Conservation (phyloP, 305 asterid species). For the Fraxinus xanthoxyloides region DNA sequence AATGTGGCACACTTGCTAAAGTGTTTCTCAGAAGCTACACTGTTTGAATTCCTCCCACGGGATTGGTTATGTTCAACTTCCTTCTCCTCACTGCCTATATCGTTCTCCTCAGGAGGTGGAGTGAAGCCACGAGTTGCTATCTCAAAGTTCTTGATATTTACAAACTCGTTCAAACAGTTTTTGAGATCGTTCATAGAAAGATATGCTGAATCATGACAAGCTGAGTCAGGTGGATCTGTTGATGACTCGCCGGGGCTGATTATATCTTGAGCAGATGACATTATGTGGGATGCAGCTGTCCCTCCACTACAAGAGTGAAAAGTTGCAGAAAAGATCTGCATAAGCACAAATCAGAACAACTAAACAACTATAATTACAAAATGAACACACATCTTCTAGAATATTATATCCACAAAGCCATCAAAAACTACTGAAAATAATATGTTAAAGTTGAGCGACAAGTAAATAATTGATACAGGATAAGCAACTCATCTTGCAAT, state of each 20-base stretch:
- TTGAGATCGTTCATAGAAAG: constrained; percentile 28
- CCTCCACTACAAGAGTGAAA: not conserved
- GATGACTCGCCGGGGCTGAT: constrained; percentile 22
- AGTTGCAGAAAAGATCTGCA: constrained; percentile 18
- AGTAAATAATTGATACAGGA: not conserved
- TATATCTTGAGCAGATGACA: constrained; percentile 19
- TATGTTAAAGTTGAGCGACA: not conserved
- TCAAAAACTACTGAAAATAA: not conserved
- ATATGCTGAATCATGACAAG: constrained; percentile 12
- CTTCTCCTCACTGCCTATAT: constrained; percentile 6
- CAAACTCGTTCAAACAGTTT: constrained; percentile 22
- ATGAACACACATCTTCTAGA: not conserved
- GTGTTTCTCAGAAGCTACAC: constrained; percentile 17
- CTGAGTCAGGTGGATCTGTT: constrained; percentile 16
- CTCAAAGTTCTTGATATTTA: constrained; percentile 22
- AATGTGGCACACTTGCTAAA: constrained; percentile 25
- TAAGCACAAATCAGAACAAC: not conserved
- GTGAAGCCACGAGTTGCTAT: not conserved
- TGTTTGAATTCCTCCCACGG: constrained; percentile 4
- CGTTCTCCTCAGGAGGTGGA: constrained; percentile 6
- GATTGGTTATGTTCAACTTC: constrained; percentile 21
- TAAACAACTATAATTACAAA: not conserved
- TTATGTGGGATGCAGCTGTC: not conserved
- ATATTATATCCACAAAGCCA: not conserved
- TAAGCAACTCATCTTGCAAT: not conserved